Base-by-base conservation (phyloP, 352 stramenopile species). In the Pythium vanterpoolii region DNA sequence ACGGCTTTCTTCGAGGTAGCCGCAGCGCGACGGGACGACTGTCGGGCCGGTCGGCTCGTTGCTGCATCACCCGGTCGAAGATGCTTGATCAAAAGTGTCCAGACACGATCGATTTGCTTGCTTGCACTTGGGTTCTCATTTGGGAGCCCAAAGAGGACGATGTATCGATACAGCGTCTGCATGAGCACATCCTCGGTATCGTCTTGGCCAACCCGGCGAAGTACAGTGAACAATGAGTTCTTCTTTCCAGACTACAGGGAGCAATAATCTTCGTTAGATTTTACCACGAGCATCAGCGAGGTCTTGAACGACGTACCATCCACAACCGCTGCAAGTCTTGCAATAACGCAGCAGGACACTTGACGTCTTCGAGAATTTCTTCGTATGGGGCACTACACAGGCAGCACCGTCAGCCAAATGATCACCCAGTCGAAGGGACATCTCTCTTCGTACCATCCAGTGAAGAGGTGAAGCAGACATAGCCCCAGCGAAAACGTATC, bases 401-500 rank as follows among this genome's bases (percentile, higher is more conserved):
- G 38, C 27, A 33, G 8, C 0, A 44, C 9, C 24, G 38, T 42
- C 10, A 53, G 28, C 18, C 33, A 1, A 28, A 47, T 56, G 18
- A 19, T 34, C 16, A 18, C 1, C 10, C 16, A n/a, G 39, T 36
- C 10, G 16, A 14, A 53, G 3, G n/a, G 11, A 19, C 6, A 38
- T 24, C 8, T n/a, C 1, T 14, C 42, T 5, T 19, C 65, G 13
- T 71, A 94, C 85, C 76, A 77, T 61, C 97, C 97, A 16, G 96
- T 98, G 59, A 99, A 97, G 16, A 99, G 79, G 62, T 99, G 97
- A 8, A 99, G 69, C 49, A 99, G 78, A 51, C 90, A 97, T 3
- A 99, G 80, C 4, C 96, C 97, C 2, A 99, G 72, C 4, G 91
- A 90, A 71, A 99, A 99, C 8, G 85, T 95, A 72, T 99, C 97